phyloP scores from a whole-genome alignment of 768 basidiomycete species.

The Suillus fuscotomentosus region DNA sequence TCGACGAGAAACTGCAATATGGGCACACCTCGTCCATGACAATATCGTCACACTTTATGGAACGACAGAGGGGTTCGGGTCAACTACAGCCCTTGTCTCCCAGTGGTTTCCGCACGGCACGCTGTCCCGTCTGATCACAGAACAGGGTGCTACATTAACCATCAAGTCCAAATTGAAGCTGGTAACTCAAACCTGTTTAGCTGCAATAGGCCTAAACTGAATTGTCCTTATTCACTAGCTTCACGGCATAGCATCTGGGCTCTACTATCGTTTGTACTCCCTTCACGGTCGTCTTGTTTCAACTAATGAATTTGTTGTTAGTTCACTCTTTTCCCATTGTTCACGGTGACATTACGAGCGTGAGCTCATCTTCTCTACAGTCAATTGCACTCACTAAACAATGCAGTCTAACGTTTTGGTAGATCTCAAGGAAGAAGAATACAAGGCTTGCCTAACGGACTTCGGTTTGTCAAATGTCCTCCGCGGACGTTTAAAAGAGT shows the following conservation, averaged over 20 bases:
- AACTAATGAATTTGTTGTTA: not conserved
- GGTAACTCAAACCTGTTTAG: not conserved
- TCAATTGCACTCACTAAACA: no score
- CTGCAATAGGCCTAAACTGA: no score
- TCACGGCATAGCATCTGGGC: not conserved
- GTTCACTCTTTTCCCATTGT: not conserved
- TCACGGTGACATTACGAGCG: slow-evolving; percentile 3
- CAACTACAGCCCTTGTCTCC: slow-evolving; percentile 17
- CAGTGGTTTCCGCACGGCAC: slow-evolving; percentile 10
- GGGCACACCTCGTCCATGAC: slow-evolving; percentile 14
- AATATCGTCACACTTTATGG: slow-evolving; percentile 19
- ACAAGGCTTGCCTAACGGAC: slow-evolving; percentile 39
- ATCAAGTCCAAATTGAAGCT: slow-evolving; percentile 12
- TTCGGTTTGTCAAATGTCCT: slow-evolving; percentile 44
- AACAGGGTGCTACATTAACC: slow-evolving; percentile 2
- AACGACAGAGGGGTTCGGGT: slow-evolving; percentile 10
- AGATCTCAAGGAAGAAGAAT: not conserved
- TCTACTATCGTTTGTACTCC: not conserved
- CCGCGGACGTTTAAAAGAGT: slow-evolving; percentile 26
- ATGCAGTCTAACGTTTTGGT: slow-evolving; percentile 17
- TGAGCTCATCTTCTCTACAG: not conserved
- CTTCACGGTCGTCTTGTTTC: not conserved
- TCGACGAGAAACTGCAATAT: slow-evolving; percentile 15
- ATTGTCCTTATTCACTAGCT: not conserved
- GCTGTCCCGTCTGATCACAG: slow-evolving; percentile 2